Percentiles rank a stretch among this genome's conserved stretches.
phyloP scores from a whole-genome alignment of 2,329 filamentous ascomycete genomes.

The Claviceps sp. region DNA sequence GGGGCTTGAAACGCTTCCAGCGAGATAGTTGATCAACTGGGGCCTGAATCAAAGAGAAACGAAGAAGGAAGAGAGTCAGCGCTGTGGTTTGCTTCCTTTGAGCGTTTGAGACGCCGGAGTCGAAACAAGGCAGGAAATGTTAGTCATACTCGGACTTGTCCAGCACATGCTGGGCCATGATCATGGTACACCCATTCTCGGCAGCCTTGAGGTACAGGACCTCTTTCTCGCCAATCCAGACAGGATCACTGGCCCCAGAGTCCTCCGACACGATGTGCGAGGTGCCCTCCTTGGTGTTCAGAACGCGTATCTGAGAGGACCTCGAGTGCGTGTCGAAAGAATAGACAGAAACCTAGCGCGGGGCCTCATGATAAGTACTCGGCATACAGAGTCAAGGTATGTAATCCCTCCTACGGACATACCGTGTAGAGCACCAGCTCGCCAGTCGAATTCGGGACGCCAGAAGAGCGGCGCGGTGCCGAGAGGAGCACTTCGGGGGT shows the following conservation, averaged over 20 bases:
- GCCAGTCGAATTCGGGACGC: conserved; percentile 54
- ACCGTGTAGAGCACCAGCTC: conserved; percentile 53
- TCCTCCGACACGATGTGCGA: conserved; percentile 54
- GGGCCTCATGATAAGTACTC: background rate
- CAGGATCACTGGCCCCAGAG: conserved; percentile 51
- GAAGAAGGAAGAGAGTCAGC: background rate
- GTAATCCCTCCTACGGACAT: conserved; percentile 7
- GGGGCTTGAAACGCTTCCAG: conserved; percentile 42
- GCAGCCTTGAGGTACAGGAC: conserved; percentile 40
- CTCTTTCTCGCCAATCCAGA: conserved; percentile 61
- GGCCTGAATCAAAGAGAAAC: conserved; percentile 16
- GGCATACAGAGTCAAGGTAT: background rate
- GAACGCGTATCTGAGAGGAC: conserved; percentile 52
- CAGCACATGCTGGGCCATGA: conserved; percentile 27
- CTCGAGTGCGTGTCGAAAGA: conserved; percentile 65
- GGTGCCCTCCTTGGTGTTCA: conserved; percentile 55
- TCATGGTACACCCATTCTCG: conserved; percentile 32
- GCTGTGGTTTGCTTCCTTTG: background rate
- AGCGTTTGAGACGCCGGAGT: background rate
- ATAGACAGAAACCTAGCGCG: conserved; percentile 51
- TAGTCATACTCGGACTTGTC: conserved; percentile 23
- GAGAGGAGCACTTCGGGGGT: conserved; percentile 66
- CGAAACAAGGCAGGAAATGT: background rate
- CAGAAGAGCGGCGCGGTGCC: conserved; percentile 58
- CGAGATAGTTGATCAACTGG: conserved; percentile 34